A percentile compares a stretch with the other conserved stretches of the same genome.
Conservation (phyloP, 495 filamentous ascomycete species). For the Aspergillus affinis region DNA sequence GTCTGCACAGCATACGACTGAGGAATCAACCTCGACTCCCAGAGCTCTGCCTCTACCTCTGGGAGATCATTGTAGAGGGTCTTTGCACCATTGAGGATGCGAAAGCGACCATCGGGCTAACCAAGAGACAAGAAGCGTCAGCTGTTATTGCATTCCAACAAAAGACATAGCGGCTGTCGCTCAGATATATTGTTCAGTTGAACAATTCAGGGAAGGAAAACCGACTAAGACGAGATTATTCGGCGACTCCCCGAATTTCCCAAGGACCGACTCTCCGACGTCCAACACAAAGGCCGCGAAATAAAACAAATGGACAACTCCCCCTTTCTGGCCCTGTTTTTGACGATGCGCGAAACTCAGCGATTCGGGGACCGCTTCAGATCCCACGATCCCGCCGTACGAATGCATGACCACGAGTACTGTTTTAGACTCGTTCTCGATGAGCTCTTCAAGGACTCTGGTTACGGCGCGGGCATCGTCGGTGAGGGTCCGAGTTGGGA, state of each 20-base stretch:
- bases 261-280: slow-evolving; percentile 1
- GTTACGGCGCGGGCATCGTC: slow-evolving; percentile 6
- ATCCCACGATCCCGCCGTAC: slow-evolving; percentile 10
- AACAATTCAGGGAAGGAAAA: background rate
- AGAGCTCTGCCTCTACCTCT: background rate
- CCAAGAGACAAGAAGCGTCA: background rate
- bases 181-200: too few relatives aligned
- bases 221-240: slow-evolving; percentile 7
- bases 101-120: slow-evolving; percentile 6
- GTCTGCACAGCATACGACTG: slow-evolving; percentile 12
- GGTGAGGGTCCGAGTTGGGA: slow-evolving; percentile 2
- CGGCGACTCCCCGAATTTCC: slow-evolving; percentile 12
- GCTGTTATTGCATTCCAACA: background rate
- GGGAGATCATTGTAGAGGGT: slow-evolving; percentile 12
- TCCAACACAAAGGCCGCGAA: slow-evolving; percentile 2
- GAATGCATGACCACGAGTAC: slow-evolving; percentile 12
- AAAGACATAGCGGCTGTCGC: too few relatives aligned
- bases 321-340: slow-evolving; percentile 2
- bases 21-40: slow-evolving; percentile 12
- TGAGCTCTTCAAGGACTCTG: background rate
- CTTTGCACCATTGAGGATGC: slow-evolving; percentile 9
- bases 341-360: slow-evolving; percentile 4
- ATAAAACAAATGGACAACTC: slow-evolving; percentile 9
- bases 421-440: slow-evolving; percentile 4
- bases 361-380: slow-evolving; percentile 8